Percentiles rank a stretch among this genome's conserved stretches.
Evolutionary conservation across 108 stramenopile genomes (phyloP).

Genomic region (Discostella stelligeroides): DNA sequence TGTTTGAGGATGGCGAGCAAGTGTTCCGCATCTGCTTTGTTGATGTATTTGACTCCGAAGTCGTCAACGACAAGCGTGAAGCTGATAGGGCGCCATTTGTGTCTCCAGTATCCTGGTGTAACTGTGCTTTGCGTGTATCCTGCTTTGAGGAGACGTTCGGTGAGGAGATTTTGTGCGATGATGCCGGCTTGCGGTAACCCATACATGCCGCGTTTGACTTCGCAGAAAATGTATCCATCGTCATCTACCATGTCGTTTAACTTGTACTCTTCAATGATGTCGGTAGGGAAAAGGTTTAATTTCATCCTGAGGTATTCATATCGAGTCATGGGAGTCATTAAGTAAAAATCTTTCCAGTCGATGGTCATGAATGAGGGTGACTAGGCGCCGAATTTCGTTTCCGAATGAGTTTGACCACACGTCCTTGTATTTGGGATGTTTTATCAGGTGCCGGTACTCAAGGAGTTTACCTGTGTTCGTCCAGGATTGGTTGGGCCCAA

Average conservation of each 20-base stretch:
- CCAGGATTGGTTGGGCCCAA: slow-evolving; percentile 1
- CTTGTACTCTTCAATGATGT: slow-evolving; percentile 47
- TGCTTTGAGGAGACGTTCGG: slow-evolving; percentile 9
- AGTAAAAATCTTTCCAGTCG: slow-evolving; percentile 51
- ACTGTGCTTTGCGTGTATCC: slow-evolving; percentile 16
- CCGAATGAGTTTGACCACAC: too few species aligned
- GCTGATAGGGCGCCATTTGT: too few species aligned
- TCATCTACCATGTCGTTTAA: slow-evolving; percentile 4
- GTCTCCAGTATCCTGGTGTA: slow-evolving; percentile 22
- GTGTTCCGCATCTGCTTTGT: slow-evolving; percentile 16
- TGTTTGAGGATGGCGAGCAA: slow-evolving; percentile 5
- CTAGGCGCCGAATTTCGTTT: not conserved
- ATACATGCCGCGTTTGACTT: slow-evolving; percentile 50
- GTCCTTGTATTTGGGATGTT: slow-evolving; percentile 11
- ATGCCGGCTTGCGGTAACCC: slow-evolving; percentile 35
- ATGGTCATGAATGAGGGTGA: slow-evolving; percentile 32
- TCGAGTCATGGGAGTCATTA: slow-evolving; percentile 43
- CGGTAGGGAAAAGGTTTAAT: slow-evolving; percentile 19
- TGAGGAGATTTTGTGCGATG: slow-evolving; percentile 43
- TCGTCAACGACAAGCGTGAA: too few species aligned
- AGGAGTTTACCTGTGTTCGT: slow-evolving; percentile 26
- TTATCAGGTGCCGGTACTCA: slow-evolving; percentile 24
- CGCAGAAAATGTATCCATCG: slow-evolving; percentile 21
- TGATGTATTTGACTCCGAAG: too few species aligned
- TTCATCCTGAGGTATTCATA: slow-evolving; percentile 35